Evolutionary conservation across 2,329 filamentous ascomycete genomes (phyloP).

Genomic region (Bipolaris gigantea): DNA sequence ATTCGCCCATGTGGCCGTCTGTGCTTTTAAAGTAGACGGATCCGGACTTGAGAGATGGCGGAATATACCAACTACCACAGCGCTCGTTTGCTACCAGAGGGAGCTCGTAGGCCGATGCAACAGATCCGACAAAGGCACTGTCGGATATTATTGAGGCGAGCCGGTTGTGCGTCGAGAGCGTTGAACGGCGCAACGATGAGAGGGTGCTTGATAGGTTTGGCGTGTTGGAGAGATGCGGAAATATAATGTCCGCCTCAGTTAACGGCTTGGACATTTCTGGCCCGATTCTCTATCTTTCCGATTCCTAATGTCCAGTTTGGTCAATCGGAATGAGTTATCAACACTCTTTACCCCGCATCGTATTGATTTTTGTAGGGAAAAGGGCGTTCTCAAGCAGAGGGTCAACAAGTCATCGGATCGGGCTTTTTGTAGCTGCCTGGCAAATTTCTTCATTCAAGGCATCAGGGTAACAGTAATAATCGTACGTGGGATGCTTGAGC

Average conservation of each 20-base stretch:
- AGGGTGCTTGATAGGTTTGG: slow-evolving; percentile 67
- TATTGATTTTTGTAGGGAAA: background rate
- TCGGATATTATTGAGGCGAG: slow-evolving; percentile 78
- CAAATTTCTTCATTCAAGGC: background rate
- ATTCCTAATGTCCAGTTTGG: background rate
- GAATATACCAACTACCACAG: slow-evolving; percentile 94
- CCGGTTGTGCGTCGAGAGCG: slow-evolving; percentile 78
- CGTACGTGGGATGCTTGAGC: background rate
- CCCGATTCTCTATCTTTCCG: background rate
- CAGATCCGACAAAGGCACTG: slow-evolving; percentile 69
- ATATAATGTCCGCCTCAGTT: slow-evolving; percentile 52
- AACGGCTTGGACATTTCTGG: slow-evolving; percentile 31
- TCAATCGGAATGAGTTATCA: background rate
- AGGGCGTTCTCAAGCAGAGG: background rate
- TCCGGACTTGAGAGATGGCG: slow-evolving; percentile 63
- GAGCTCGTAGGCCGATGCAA: slow-evolving; percentile 60
- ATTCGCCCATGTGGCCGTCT: slow-evolving; percentile 87
- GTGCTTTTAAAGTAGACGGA: slow-evolving; percentile 98
- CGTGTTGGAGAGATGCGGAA: slow-evolving; percentile 60
- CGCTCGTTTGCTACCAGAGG: slow-evolving; percentile 90
- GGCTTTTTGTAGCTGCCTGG: background rate
- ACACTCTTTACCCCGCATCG: slow-evolving; percentile 10
- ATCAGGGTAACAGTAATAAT: background rate
- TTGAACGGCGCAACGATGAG: slow-evolving; percentile 71
- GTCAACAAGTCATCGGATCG: background rate